These are phyloP conservation scores for Torrubiella hemipterigena DNA, from an alignment of 2,329 filamentous ascomycete genomes.

Conservation along the genomic window DNA sequence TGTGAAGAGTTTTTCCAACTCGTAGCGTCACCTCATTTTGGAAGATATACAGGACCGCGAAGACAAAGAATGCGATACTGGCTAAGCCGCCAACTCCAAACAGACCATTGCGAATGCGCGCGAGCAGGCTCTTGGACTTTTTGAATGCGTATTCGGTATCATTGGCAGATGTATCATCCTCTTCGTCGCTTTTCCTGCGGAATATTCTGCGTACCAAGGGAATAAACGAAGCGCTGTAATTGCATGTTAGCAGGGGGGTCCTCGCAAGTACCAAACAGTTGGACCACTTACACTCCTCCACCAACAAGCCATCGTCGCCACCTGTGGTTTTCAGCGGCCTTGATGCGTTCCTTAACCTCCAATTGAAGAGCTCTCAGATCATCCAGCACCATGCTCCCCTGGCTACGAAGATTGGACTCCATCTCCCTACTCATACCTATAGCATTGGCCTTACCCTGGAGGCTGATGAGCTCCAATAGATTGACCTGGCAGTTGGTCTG, in stretches of 20 bases:
- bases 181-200: slow-evolving; percentile 27
- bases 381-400: slow-evolving; percentile 27
- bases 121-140: slow-evolving; percentile 35
- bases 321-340: slow-evolving; percentile 32
- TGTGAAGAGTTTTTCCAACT: slow-evolving; percentile 38
- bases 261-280: not conserved
- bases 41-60: slow-evolving; percentile 46
- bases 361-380: slow-evolving; percentile 32
- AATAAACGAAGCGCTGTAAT: slow-evolving; percentile 34
- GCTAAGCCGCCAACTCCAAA: slow-evolving; percentile 33
- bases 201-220: slow-evolving; percentile 40
- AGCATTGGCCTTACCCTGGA: slow-evolving; percentile 18
- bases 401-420: slow-evolving; percentile 28
- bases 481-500: slow-evolving; percentile 22
- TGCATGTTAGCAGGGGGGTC: not conserved
- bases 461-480: slow-evolving; percentile 21
- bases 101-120: slow-evolving; percentile 34
- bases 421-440: slow-evolving; percentile 21
- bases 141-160: slow-evolving; percentile 46
- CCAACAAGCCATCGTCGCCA: slow-evolving; percentile 43
- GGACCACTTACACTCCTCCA: slow-evolving; percentile 33
- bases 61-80: slow-evolving; percentile 39
- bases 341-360: slow-evolving; percentile 30
- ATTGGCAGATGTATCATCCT: slow-evolving; percentile 27
- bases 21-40: slow-evolving; percentile 45